phyloP scores from a whole-genome alignment of 495 filamentous ascomycete genomes.

The Xylaria longipes region DNA sequence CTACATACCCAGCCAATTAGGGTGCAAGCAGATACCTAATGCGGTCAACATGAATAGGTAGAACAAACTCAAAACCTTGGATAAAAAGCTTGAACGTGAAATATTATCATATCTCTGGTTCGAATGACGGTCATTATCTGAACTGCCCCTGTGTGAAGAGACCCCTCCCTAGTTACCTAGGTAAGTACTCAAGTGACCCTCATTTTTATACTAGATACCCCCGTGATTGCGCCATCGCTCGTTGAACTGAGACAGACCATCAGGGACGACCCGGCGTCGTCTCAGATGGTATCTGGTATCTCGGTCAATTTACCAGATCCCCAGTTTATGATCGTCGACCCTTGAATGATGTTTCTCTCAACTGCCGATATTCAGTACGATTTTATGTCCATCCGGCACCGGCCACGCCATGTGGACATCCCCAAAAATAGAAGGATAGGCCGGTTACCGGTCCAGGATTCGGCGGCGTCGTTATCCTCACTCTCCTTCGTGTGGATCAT shows the following conservation, averaged over 20 bases:
- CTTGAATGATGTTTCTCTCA: neutral
- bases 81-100: neutral
- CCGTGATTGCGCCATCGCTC: conserved; percentile 12
- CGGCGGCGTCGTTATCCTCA: neutral
- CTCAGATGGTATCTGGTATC: neutral
- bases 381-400: neutral
- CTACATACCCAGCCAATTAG: neutral
- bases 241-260: neutral
- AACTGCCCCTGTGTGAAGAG: neutral
- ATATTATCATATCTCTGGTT: neutral
- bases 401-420: neutral
- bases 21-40: neutral
- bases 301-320: neutral
- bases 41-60: neutral
- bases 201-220: neutral
- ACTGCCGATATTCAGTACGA: neutral
- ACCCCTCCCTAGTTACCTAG: neutral
- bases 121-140: neutral
- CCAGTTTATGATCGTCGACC: neutral
- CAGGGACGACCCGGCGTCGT: conserved; percentile 5
- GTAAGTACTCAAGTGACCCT: neutral
- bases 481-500: no score
- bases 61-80: neutral
- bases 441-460: neutral
- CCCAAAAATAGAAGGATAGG: neutral